Conservation (phyloP, 2,329 filamentous ascomycete species). For the Nakataea oryzae region DNA sequence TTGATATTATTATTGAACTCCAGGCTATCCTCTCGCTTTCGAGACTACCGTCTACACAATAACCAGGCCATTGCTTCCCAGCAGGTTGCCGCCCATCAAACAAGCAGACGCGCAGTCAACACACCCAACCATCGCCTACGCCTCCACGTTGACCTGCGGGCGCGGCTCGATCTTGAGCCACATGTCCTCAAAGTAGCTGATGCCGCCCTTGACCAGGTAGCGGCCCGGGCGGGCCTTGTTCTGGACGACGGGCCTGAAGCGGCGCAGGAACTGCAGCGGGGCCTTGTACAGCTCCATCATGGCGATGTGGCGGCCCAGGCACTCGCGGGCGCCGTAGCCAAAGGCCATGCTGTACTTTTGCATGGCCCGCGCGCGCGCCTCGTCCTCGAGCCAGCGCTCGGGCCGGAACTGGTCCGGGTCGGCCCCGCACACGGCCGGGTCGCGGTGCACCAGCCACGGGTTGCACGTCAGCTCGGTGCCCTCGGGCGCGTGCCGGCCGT, state of each 20-base stretch:
- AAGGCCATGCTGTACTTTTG: slow-evolving; percentile 39
- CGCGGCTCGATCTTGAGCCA: slow-evolving; percentile 14
- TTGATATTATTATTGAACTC: too few relatives aligned
- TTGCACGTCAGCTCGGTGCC: slow-evolving; percentile 50
- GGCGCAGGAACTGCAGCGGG: slow-evolving; percentile 28
- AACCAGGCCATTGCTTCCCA: too few relatives aligned
- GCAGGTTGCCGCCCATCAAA: too few relatives aligned
- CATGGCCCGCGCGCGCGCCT: slow-evolving; percentile 16
- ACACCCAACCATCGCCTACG: too few relatives aligned
- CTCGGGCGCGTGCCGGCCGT: slow-evolving; percentile 29
- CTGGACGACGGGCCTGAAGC: slow-evolving; percentile 20
- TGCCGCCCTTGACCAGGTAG: slow-evolving; percentile 29
- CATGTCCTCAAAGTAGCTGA: slow-evolving; percentile 29
- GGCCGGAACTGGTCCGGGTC: slow-evolving; percentile 46
- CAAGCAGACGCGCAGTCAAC: too few relatives aligned
- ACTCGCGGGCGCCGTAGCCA: slow-evolving; percentile 42
- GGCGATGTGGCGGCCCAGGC: slow-evolving; percentile 37
- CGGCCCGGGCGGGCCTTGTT: slow-evolving; percentile 18
- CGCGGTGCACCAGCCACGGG: slow-evolving; percentile 50
- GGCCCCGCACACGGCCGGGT: slow-evolving; percentile 42
- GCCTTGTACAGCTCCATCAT: slow-evolving; percentile 29
- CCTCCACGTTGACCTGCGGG: too few relatives aligned
- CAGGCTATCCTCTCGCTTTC: too few relatives aligned
- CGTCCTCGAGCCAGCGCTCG: slow-evolving; percentile 40
- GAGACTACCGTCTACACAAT: too few relatives aligned